A percentile compares a stretch with the other conserved stretches of the same genome.
phyloP scores from a whole-genome alignment of 1,139 yeast genomes.

The Yamadazyma siamensis region DNA sequence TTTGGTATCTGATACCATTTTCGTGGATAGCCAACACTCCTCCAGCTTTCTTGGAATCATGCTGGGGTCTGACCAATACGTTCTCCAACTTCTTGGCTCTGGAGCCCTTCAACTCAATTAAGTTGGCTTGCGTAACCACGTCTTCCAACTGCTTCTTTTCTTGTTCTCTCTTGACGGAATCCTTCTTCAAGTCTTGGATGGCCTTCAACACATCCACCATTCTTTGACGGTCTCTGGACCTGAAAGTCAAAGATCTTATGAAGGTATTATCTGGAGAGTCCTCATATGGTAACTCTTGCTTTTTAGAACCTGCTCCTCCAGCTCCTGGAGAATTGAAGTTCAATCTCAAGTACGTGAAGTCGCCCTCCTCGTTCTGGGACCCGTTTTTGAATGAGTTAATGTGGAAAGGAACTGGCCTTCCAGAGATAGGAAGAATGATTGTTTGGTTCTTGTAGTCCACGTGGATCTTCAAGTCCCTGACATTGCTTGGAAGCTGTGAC shows the following conservation, averaged over 20 bases:
- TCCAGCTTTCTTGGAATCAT: slow-evolving; percentile 92
- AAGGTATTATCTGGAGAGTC: slow-evolving; percentile 83
- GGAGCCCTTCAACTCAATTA: slow-evolving; percentile 72
- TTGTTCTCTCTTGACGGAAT: slow-evolving; percentile 83
- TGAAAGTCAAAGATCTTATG: slow-evolving; percentile 79
- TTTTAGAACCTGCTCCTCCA: slow-evolving; percentile 66
- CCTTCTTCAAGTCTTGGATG: slow-evolving; percentile 89
- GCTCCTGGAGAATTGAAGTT: slow-evolving; percentile 94
- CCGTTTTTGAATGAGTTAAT: slow-evolving; percentile 93
- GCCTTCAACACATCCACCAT: slow-evolving; percentile 89
- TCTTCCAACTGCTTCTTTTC: slow-evolving; percentile 93
- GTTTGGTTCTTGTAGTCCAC: slow-evolving; percentile 89
- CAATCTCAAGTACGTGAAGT: slow-evolving; percentile 82
- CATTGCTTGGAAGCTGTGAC: slow-evolving; percentile 80
- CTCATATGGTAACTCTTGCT: slow-evolving; percentile 85
- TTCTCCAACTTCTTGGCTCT: slow-evolving; percentile 85
- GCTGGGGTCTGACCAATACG: slow-evolving; percentile 91
- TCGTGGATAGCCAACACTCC: slow-evolving; percentile 92
- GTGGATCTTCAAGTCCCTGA: slow-evolving; percentile 79
- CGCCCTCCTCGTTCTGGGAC: slow-evolving; percentile 95
- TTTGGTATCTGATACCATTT: slow-evolving; percentile 92
- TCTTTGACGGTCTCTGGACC: slow-evolving; percentile 89
- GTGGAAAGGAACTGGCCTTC: slow-evolving; percentile 98
- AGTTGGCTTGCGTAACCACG: slow-evolving; percentile 87
- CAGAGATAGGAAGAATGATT: slow-evolving; percentile 84